Conservation (phyloP, 1,284 basidiomycete species). For the Ganoderma boninense region DNA sequence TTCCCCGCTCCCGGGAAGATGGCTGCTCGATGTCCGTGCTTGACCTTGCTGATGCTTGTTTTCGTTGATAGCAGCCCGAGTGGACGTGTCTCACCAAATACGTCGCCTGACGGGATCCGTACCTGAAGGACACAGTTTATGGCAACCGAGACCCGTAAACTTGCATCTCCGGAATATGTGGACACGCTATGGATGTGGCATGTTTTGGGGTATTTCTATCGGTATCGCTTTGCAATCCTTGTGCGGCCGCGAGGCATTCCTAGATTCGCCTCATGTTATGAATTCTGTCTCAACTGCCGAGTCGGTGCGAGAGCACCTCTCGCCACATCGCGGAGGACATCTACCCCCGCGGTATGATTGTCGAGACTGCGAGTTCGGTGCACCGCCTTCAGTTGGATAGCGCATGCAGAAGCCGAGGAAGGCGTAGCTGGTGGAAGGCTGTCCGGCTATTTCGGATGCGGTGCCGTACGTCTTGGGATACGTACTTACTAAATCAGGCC, state of each 20-base stretch:
- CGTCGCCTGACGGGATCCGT: neutral
- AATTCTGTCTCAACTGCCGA: conserved; percentile 9
- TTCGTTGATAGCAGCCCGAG: neutral
- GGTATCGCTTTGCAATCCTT: conserved; percentile 1
- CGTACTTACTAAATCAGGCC: conserved; percentile 28
- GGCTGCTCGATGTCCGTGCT: neutral
- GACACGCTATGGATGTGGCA: neutral
- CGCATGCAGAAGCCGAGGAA: conserved; percentile 21
- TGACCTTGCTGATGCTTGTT: neutral
- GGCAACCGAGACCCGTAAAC: neutral
- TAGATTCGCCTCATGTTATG: conserved; percentile 24
- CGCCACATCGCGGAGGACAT: conserved; percentile 23
- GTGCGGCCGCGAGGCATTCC: conserved; percentile 3
- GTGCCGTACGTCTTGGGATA: conserved; percentile 26
- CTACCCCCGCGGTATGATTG: conserved; percentile 20
- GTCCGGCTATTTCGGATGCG: conserved; percentile 21
- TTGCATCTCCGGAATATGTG: conserved; percentile 7
- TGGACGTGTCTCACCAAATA: neutral
- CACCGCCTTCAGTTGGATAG: conserved; percentile 25
- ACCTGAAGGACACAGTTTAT: neutral
- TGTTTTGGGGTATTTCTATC: conserved; percentile 4
- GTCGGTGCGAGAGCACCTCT: conserved; percentile 10
- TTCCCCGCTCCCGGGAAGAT: neutral
- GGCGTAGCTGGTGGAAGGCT: conserved; percentile 17
- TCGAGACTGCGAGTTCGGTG: conserved; percentile 10